phyloP scores from a whole-genome alignment of 257 asterid species.

The Solanum piurae region DNA sequence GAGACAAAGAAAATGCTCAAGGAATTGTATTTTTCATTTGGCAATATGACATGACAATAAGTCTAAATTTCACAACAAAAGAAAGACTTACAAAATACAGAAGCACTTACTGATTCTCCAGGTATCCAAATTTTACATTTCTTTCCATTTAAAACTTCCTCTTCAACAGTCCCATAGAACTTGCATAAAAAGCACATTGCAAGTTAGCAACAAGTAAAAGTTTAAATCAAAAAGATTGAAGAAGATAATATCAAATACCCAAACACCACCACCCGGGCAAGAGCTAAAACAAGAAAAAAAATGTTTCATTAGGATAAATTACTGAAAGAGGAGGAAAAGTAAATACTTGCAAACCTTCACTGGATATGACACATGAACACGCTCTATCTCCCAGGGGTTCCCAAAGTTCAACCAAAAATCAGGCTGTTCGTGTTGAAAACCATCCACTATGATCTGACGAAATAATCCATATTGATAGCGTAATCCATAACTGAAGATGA shows the following conservation, averaged over 20 bases:
- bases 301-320: not conserved
- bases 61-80: not conserved
- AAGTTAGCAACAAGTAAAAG: slow-evolving; percentile 4
- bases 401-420: slow-evolving; percentile 50
- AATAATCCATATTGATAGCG: slow-evolving; percentile 48
- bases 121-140: slow-evolving; percentile 35
- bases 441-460: slow-evolving; percentile 42
- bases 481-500: slow-evolving; percentile 32
- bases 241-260: not conserved
- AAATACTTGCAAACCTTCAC: slow-evolving; percentile 34
- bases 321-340: not conserved
- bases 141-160: slow-evolving; percentile 27
- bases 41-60: not conserved
- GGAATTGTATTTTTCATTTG: not conserved
- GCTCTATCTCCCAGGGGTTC: slow-evolving; percentile 51
- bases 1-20: not conserved
- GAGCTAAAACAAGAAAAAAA: not conserved
- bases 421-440: slow-evolving; percentile 45
- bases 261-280: not conserved
- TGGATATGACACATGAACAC: slow-evolving; percentile 42
- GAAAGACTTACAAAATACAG: not conserved
- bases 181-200: not conserved
- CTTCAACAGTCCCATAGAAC: slow-evolving; percentile 41
- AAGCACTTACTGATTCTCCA: slow-evolving; percentile 37
- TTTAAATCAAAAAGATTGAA: not conserved